phyloP scores from a whole-genome alignment of 1,139 yeast species.

The Candida buenavistaensis region DNA sequence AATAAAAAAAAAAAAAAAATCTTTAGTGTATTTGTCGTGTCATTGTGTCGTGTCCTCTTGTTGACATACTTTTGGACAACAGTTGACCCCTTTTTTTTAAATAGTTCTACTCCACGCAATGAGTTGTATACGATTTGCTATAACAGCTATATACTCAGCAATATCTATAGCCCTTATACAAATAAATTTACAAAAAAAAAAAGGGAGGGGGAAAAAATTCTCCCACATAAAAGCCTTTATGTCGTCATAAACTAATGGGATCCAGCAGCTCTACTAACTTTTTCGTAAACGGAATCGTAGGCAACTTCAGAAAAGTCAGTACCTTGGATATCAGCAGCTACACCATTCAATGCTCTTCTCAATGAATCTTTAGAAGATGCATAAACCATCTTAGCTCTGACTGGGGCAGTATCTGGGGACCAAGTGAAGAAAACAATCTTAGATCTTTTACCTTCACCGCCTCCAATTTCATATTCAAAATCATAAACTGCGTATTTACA shows the following conservation, averaged over 20 bases:
- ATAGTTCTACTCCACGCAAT: too few relatives aligned
- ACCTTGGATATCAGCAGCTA: constrained; percentile 93
- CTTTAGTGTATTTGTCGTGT: too few relatives aligned
- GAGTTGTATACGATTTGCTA: too few relatives aligned
- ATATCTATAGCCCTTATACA: not conserved
- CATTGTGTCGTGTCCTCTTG: too few relatives aligned
- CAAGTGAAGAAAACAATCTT: constrained; percentile 93
- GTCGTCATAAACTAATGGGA: constrained; percentile 15
- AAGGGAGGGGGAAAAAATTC: not conserved
- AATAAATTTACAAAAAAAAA: constrained; percentile 1
- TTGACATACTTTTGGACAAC: too few relatives aligned
- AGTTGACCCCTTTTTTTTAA: too few relatives aligned
- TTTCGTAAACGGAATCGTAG: constrained; percentile 88
- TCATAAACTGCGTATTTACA: constrained; percentile 97
- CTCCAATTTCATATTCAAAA: constrained; percentile 87
- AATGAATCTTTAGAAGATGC: constrained; percentile 97
- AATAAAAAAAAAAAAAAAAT: too few relatives aligned
- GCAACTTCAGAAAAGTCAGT: constrained; percentile 97
- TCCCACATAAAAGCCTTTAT: not conserved
- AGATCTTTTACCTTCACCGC: constrained; percentile 93
- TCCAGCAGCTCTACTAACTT: constrained; percentile 55
- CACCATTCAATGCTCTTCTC: constrained; percentile 95
- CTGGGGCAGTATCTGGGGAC: constrained; percentile 97
- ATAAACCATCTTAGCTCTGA: constrained; percentile 94
- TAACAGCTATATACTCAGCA: too few relatives aligned